A percentile compares a stretch with the other conserved stretches of the same genome.
phyloP scores from a whole-genome alignment of 257 asterid genomes.

The Gynochthodes officinalis region DNA sequence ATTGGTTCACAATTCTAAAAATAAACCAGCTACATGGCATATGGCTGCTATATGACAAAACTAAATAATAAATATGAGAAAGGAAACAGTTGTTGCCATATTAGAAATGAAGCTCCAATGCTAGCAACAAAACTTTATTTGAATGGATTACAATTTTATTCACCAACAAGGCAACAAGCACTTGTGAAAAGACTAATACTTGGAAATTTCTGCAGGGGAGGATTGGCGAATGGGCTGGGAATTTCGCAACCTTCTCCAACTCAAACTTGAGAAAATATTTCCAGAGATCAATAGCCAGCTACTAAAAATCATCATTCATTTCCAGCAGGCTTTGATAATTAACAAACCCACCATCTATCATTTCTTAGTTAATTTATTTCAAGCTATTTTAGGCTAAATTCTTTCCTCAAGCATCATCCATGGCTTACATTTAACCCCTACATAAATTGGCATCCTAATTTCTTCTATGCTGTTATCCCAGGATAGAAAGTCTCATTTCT shows the following conservation, averaged over 20 bases:
- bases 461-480: background rate
- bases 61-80: background rate
- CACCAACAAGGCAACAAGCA: background rate
- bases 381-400: background rate
- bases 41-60: background rate
- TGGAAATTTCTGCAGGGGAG: background rate
- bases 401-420: background rate
- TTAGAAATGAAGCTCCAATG: background rate
- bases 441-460: background rate
- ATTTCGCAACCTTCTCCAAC: background rate
- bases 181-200: background rate
- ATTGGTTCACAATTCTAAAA: background rate
- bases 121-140: background rate
- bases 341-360: background rate
- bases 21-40: background rate
- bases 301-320: too few species aligned
- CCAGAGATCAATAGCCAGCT: background rate
- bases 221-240: too few species aligned
- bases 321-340: too few species aligned
- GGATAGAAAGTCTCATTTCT: background rate
- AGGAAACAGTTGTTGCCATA: background rate
- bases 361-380: background rate
- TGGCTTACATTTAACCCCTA: background rate
- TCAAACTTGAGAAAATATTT: background rate
- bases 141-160: too few species aligned